phyloP scores from a whole-genome alignment of 805 yeast species.

The Trichomonascus vanleenenianus region DNA sequence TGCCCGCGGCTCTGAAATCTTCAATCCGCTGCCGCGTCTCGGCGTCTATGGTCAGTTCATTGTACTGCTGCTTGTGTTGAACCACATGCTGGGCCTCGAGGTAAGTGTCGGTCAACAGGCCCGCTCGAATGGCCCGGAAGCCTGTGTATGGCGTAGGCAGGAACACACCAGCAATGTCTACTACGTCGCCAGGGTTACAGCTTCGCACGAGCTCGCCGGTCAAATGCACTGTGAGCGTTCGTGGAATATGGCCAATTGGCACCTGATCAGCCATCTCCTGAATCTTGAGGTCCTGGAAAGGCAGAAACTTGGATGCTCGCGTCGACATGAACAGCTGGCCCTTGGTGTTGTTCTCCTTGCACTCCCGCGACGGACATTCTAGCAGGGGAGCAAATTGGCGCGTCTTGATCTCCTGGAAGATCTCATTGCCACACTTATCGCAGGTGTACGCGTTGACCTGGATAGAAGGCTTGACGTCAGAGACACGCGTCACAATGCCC shows the following conservation, averaged over 20 bases:
- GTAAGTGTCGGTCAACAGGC: slow-evolving; percentile 88
- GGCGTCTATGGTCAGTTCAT: slow-evolving; percentile 43
- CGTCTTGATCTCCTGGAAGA: slow-evolving; percentile 88
- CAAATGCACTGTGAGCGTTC: slow-evolving; percentile 78
- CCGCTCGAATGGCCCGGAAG: slow-evolving; percentile 85
- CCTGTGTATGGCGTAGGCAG: slow-evolving; percentile 96
- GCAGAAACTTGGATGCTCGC: slow-evolving; percentile 89
- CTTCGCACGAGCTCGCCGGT: slow-evolving; percentile 85
- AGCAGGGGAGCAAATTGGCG: slow-evolving; percentile 78
- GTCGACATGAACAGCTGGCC: slow-evolving; percentile 91
- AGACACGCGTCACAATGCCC: slow-evolving; percentile 91
- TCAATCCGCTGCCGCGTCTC: slow-evolving; percentile 50
- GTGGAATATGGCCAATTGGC: slow-evolving; percentile 96
- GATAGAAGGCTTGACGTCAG: slow-evolving; percentile 92
- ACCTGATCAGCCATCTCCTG: slow-evolving; percentile 96
- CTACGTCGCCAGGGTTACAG: slow-evolving; percentile 89
- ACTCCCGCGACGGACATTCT: slow-evolving; percentile 79
- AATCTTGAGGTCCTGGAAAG: slow-evolving; percentile 91
- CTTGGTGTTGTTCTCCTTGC: slow-evolving; percentile 68
- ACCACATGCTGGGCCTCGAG: slow-evolving; percentile 77
- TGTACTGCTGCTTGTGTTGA: slow-evolving; percentile 87
- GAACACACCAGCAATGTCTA: slow-evolving; percentile 86
- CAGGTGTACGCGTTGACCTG: slow-evolving; percentile 93
- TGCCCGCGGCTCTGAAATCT: slow-evolving; percentile 50
- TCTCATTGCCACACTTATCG: slow-evolving; percentile 94